phyloP scores from a whole-genome alignment of 306 rosid species.

The Rubus parviflorus region DNA sequence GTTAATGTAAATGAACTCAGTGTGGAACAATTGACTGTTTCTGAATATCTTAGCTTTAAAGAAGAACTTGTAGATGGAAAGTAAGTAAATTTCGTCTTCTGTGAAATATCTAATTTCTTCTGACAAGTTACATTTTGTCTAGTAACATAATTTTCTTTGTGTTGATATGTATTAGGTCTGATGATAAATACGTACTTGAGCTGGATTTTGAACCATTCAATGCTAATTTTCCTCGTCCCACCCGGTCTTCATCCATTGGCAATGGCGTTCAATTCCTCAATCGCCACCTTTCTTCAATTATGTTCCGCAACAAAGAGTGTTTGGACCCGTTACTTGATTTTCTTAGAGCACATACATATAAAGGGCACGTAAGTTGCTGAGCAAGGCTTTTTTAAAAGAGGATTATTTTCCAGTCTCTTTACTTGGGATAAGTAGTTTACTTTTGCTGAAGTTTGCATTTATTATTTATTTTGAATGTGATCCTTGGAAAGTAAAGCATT shows the following conservation, averaged over 20 bases:
- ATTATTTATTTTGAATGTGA: not conserved
- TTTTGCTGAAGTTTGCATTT: not conserved
- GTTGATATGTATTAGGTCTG: conserved; percentile 32
- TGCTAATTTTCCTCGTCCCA: conserved; percentile 75
- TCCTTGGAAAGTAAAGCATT: not conserved
- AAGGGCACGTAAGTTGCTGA: conserved; percentile 66
- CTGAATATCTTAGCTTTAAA: conserved; percentile 84
- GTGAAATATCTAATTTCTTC: not conserved
- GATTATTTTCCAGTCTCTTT: conserved; percentile 33
- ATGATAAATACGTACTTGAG: conserved; percentile 52
- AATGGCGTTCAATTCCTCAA: conserved; percentile 87
- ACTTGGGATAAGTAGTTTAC: conserved; percentile 23
- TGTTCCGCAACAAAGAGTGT: conserved; percentile 68
- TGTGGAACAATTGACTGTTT: conserved; percentile 77
- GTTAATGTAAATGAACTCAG: conserved; percentile 77
- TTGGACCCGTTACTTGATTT: conserved; percentile 83
- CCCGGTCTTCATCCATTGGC: conserved; percentile 77
- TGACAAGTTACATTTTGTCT: not conserved
- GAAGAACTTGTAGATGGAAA: conserved; percentile 75
- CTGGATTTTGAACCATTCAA: conserved; percentile 93
- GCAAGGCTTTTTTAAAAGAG: not conserved
- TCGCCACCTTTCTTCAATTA: conserved; percentile 71
- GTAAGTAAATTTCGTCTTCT: conserved; percentile 36
- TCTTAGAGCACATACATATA: conserved; percentile 78
- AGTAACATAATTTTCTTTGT: not conserved